phyloP scores from a whole-genome alignment of 2,329 filamentous ascomycete species.

The Thermoascus crustaceus region DNA sequence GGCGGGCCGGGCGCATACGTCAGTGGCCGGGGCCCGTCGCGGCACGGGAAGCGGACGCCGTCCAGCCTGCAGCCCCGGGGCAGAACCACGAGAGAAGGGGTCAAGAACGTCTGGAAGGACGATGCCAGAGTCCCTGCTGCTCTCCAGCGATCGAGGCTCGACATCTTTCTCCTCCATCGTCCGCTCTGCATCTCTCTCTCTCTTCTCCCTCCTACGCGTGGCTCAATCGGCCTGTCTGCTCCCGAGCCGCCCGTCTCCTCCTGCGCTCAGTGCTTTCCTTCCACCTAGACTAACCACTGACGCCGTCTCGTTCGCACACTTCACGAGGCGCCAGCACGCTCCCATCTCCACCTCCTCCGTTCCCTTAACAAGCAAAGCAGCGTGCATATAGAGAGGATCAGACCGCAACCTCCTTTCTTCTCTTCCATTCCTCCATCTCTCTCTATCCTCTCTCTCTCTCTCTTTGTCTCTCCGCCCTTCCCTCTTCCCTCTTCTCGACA shows the following conservation, averaged over 20 bases:
- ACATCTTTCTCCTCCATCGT: no score
- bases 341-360: slow-evolving; percentile 1
- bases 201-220: neutral
- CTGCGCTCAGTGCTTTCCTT: neutral
- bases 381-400: neutral
- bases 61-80: no score
- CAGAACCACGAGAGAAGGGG: no score
- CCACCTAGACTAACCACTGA: neutral
- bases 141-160: no score
- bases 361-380: slow-evolving; percentile 1
- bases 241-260: neutral
- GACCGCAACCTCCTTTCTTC: slow-evolving; percentile 6
- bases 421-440: slow-evolving; percentile 10
- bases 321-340: neutral
- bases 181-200: no score
- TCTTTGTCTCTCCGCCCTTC: slow-evolving; percentile 15
- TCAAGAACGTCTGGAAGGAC: no score
- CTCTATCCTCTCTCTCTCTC: slow-evolving; percentile 13
- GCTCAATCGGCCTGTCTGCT: neutral
- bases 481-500: slow-evolving; percentile 11
- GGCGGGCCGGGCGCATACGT: no score
- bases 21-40: no score
- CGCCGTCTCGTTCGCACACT: slow-evolving; percentile 1
- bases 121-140: no score
- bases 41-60: no score